Evolutionary conservation across 2,329 filamentous ascomycete genomes (phyloP).

Genomic region (Ambrosiella xylebori): DNA sequence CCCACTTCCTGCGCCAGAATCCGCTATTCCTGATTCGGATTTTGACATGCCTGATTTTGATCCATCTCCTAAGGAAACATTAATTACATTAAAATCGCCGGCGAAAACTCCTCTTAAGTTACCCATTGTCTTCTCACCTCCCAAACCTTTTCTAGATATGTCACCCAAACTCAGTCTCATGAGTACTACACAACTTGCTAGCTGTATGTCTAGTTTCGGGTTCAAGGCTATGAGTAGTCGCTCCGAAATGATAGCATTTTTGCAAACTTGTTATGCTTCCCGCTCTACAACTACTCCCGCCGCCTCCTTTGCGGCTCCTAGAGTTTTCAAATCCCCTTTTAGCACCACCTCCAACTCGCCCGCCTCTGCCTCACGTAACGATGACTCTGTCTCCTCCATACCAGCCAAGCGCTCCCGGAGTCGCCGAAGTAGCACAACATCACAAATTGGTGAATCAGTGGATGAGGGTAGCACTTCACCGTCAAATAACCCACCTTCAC

Average conservation of each 20-base stretch:
- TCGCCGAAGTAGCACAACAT: neutral
- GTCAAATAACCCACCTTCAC: neutral
- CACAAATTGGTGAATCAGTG: neutral
- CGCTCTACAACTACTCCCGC: constrained; percentile 16
- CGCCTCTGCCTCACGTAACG: neutral
- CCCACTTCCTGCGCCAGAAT: neutral
- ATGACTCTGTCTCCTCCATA: neutral
- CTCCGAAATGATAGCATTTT: constrained; percentile 49
- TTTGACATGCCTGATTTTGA: constrained; percentile 1
- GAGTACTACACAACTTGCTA: constrained; percentile 44
- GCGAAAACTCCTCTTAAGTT: neutral
- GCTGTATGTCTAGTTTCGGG: constrained; percentile 45
- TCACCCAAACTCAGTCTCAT: constrained; percentile 42
- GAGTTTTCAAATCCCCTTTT: neutral
- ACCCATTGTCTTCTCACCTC: neutral
- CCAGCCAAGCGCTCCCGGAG: neutral
- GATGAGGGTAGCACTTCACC: neutral
- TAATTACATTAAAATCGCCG: neutral
- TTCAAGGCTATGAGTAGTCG: constrained; percentile 58
- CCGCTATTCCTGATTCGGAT: neutral
- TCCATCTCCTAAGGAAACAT: neutral
- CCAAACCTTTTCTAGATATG: neutral
- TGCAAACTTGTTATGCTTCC: constrained; percentile 55
- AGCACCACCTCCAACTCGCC: neutral
- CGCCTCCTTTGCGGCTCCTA: neutral